These are phyloP conservation scores for Trypanosoma boissoni DNA, from an alignment of 208 protist species.

Conservation along the genomic window DNA sequence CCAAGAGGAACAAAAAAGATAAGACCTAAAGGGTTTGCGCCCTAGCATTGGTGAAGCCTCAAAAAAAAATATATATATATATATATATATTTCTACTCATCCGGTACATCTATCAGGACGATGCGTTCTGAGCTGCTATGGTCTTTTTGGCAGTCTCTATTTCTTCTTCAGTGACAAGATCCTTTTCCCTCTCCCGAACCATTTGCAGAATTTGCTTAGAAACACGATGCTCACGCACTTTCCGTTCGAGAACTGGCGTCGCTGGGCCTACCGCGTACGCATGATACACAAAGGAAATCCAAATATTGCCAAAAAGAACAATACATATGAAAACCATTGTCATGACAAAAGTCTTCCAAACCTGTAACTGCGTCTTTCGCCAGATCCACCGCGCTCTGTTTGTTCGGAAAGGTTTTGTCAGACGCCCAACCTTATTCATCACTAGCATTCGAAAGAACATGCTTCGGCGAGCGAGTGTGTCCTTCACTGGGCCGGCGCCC, in stretches of 20 bases:
- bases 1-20: no score
- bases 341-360: constrained; percentile 88
- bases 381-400: constrained; percentile 78
- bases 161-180: constrained; percentile 66
- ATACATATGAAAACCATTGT: constrained; percentile 80
- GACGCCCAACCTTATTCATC: constrained; percentile 82
- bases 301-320: constrained; percentile 81
- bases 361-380: constrained; percentile 81
- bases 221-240: constrained; percentile 86
- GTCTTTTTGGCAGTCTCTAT: constrained; percentile 45
- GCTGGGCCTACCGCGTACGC: constrained; percentile 86
- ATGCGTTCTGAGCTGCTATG: constrained; percentile 63
- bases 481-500: constrained; percentile 71
- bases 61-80: no score
- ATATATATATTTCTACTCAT: no score
- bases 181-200: constrained; percentile 84
- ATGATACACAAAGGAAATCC: constrained; percentile 86
- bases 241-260: constrained; percentile 86
- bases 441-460: constrained; percentile 84
- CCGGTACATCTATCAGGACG: neutral
- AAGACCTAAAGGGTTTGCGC: no score
- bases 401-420: constrained; percentile 85
- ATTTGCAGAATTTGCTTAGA: constrained; percentile 91
- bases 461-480: constrained; percentile 76
- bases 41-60: no score